These are phyloP conservation scores for Allium sativum DNA, from an alignment of 106 monocot genomes.

Conservation along the genomic window DNA sequence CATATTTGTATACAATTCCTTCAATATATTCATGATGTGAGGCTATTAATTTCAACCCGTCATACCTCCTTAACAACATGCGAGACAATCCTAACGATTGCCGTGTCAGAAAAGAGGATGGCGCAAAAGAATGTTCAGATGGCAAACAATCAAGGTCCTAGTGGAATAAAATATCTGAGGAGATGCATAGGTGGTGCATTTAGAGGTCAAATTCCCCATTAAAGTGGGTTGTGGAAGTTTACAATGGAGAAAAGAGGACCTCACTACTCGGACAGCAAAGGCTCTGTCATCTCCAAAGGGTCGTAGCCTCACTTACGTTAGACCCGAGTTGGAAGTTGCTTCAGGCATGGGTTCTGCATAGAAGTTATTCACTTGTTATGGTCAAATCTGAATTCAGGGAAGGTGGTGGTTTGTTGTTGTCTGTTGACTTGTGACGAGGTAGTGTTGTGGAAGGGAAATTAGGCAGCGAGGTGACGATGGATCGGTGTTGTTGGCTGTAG, in stretches of 20 bases:
- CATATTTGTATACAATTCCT: too few relatives aligned
- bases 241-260: slow-evolving; percentile 76
- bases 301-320: slow-evolving; percentile 72
- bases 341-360: not conserved
- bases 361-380: not conserved
- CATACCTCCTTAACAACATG: too few relatives aligned
- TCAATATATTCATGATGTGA: too few relatives aligned
- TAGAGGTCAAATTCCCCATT: slow-evolving; percentile 39
- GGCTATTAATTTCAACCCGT: too few relatives aligned
- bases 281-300: slow-evolving; percentile 6
- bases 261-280: slow-evolving; percentile 7
- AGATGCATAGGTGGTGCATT: slow-evolving; percentile 33
- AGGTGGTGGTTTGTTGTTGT: too few relatives aligned
- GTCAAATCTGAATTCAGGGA: not conserved
- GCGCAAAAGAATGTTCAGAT: slow-evolving; percentile 12
- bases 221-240: slow-evolving; percentile 75
- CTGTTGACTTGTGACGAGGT: too few relatives aligned
- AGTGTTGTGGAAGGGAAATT: too few relatives aligned
- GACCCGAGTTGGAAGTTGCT: slow-evolving; percentile 32
- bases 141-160: slow-evolving; percentile 29
- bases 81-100: too few relatives aligned
- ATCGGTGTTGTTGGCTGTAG: too few relatives aligned
- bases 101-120: too few relatives aligned
- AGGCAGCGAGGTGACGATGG: too few relatives aligned
- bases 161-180: slow-evolving; percentile 43